phyloP scores from a whole-genome alignment of 2,329 filamentous ascomycete genomes.

The Xylaria sp. region DNA sequence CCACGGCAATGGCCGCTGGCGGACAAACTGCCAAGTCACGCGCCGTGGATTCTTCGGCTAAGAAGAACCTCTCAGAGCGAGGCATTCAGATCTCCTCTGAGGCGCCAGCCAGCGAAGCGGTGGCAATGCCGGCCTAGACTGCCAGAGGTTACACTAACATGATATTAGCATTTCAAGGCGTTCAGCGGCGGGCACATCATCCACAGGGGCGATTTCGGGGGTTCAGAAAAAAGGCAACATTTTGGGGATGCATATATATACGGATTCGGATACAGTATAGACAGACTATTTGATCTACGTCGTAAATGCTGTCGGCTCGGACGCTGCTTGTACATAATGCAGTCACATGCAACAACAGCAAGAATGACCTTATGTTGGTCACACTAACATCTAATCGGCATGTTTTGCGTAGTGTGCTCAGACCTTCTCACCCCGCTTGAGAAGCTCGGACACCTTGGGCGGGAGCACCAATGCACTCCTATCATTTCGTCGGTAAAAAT shows the following conservation, averaged over 20 bases:
- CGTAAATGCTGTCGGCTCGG: not conserved
- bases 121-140: slow-evolving; percentile 32
- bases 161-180: slow-evolving; percentile 42
- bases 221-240: not conserved
- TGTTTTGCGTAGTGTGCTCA: slow-evolving; percentile 25
- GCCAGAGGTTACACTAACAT: not conserved
- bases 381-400: not conserved
- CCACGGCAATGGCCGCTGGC: slow-evolving; percentile 59
- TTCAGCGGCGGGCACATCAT: slow-evolving; percentile 31
- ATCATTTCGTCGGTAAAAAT: slow-evolving; percentile 94
- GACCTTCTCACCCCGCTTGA: slow-evolving; percentile 70
- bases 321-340: slow-evolving; percentile 18
- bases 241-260: slow-evolving; percentile 23
- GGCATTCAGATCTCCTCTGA: slow-evolving; percentile 40
- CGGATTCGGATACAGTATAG: slow-evolving; percentile 5
- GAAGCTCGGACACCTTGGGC: slow-evolving; percentile 85
- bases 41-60: slow-evolving; percentile 33
- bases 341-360: not conserved
- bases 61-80: slow-evolving; percentile 48
- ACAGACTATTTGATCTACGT: slow-evolving; percentile 3
- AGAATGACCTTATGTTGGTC: not conserved
- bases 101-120: slow-evolving; percentile 30
- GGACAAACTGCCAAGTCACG: slow-evolving; percentile 57
- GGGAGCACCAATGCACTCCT: slow-evolving; percentile 84
- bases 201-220: slow-evolving; percentile 24